Conservation (phyloP, 2,329 filamentous ascomycete genomes). For the Sphaerulina vaccinii region DNA sequence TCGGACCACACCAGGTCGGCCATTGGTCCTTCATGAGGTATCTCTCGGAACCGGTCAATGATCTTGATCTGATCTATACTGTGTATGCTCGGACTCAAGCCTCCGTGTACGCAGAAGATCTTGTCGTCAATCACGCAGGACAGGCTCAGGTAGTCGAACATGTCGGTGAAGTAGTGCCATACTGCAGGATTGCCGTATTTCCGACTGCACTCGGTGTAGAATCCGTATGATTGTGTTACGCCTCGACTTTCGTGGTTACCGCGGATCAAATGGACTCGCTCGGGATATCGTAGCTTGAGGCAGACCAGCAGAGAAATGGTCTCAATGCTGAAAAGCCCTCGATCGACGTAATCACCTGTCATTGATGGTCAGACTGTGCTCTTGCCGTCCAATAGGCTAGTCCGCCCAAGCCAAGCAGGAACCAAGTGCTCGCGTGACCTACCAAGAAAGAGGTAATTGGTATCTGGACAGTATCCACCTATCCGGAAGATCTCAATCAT, state of each 20-base stretch:
- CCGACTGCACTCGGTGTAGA: constrained; percentile 95
- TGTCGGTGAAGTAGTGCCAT: constrained; percentile 99
- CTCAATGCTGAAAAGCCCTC: constrained; percentile 97
- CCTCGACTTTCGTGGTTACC: constrained; percentile 97
- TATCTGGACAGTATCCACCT: constrained; percentile 93
- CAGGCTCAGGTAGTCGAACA: constrained; percentile 97
- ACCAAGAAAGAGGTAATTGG: constrained; percentile 98
- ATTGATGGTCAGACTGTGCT: constrained; percentile 4
- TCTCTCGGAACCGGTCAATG: constrained; percentile 97
- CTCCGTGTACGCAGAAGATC: constrained; percentile 98
- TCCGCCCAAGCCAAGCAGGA: neutral
- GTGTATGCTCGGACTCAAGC: constrained; percentile 71
- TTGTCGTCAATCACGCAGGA: constrained; percentile 98
- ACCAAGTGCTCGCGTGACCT: constrained; percentile 31
- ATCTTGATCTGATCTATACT: constrained; percentile 99
- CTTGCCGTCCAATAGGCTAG: too few species aligned
- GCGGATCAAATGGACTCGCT: constrained; percentile 91
- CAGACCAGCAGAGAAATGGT: constrained; percentile 97
- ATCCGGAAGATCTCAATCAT: constrained; percentile 99
- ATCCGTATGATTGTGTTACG: constrained; percentile 97
- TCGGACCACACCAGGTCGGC: constrained; percentile 99
- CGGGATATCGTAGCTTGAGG: constrained; percentile 92
- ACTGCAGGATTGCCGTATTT: constrained; percentile 99
- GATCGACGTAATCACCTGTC: constrained; percentile 72
- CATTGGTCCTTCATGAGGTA: constrained; percentile 98